Conservation (phyloP, 306 rosid genomes). For the Purshia tridentata region DNA sequence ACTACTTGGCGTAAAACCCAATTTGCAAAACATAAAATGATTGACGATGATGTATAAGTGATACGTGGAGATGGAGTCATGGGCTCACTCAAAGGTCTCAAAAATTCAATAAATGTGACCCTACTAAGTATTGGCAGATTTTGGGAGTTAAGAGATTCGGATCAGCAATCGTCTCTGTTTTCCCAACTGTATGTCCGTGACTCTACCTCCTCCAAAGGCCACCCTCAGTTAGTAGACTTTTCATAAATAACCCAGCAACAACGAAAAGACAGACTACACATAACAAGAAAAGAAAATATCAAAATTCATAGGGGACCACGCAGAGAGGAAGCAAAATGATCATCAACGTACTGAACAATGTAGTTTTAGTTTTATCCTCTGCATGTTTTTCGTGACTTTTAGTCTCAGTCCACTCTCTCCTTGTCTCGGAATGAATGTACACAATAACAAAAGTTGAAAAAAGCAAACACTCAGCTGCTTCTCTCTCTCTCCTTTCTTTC, state of each 20-base stretch:
- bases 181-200: constrained; percentile 33
- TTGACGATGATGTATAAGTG: neutral
- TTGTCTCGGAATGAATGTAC: constrained; percentile 13
- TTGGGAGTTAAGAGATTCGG: constrained; percentile 17
- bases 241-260: constrained; percentile 3
- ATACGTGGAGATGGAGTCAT: neutral
- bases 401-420: neutral
- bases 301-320: neutral
- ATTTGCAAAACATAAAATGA: neutral
- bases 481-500: constrained; percentile 22
- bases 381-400: no score
- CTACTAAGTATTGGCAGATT: constrained; percentile 3
- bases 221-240: neutral
- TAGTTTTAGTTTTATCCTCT: neutral
- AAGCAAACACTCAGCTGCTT: constrained; percentile 13
- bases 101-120: neutral
- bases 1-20: no score
- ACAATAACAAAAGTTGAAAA: constrained; percentile 24
- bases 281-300: neutral
- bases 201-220: neutral
- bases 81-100: constrained; percentile 12
- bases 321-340: constrained; percentile 7
- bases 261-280: neutral
- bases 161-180: constrained; percentile 21
- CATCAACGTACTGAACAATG: neutral